Base-by-base conservation (phyloP, 371 early-diverging fungal genomes). In the Rhizopus sp. region DNA sequence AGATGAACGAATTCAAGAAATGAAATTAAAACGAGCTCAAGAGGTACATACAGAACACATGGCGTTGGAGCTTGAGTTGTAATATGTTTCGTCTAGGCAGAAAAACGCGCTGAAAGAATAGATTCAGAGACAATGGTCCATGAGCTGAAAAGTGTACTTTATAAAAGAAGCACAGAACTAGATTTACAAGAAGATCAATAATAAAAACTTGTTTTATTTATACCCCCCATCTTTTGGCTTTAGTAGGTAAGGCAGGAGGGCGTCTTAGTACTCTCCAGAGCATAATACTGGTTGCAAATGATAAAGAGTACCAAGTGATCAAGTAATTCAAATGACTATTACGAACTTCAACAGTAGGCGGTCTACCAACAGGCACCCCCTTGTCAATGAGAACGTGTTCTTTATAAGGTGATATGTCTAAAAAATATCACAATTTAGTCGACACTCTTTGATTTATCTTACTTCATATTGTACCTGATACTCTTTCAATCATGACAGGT, bases 311-410 rank as follows among this genome's bases (percentile, higher is more conserved):
- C 96, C 96, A 96, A 8, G 94, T 95, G 34, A 94, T 74, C 41
- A 92, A 82, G 53, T 96, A 96, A 66, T 90, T 86, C 32, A 91
- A 64, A 69, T 96, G 96, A 64, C 88, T 84, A 70, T 96, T 96
- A 29, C 88, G 79, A 30, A 95, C 75, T 42, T 88, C 90, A 8
- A 94, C 85, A 5, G 76, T 73, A 31, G 87, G 80, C 1, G 83
- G 77, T 44, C 89, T 80, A 15, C 91, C 88, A 3, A 93, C 77
- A 0, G 94, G 94, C 34, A 89, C 79, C 13, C 88, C 87, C 34
- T 73, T 72, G 44, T 81, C 78, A 41, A 83, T 82, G 50, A 81
- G 66, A 12, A 69, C 64, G 60, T 80, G 53, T 49, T 83, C 72
- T 59, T 64, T 61, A 53, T 60, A 68, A 2, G 74, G 66, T 2